Percentiles rank a stretch among this genome's conserved stretches.
Evolutionary conservation across 202 grass and related monocot species (phyloP).

Genomic region (Schoenoplectus tabernaemontani): DNA sequence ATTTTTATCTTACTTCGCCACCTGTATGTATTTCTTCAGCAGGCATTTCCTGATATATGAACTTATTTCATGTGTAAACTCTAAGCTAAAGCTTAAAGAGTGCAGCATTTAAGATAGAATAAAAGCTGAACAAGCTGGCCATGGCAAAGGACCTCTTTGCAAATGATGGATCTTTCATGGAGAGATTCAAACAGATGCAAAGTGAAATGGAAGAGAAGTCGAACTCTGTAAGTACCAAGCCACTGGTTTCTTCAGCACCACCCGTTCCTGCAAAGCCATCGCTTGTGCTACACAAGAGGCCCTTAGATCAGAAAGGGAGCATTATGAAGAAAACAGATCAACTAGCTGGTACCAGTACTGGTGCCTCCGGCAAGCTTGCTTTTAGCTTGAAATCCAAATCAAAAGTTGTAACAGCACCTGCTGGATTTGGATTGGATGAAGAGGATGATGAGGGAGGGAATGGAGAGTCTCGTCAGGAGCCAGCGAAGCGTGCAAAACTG

Average conservation of each 20-base stretch:
- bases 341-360: neutral
- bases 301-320: constrained; percentile 30
- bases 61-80: constrained; percentile 3
- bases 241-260: constrained; percentile 2
- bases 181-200: constrained; percentile 90
- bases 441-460: constrained; percentile 29
- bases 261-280: constrained; percentile 23
- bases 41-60: too few relatives aligned
- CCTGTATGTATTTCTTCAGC: too few relatives aligned
- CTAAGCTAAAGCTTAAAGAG: constrained; percentile 36
- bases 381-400: constrained; percentile 91
- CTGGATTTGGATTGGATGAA: constrained; percentile 51
- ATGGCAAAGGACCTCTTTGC: constrained; percentile 65
- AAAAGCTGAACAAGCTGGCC: constrained; percentile 9
- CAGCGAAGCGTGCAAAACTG: constrained; percentile 41
- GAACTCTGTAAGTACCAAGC: neutral
- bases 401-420: constrained; percentile 40
- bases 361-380: constrained; percentile 55
- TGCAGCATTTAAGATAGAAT: constrained; percentile 27
- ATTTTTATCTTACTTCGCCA: too few relatives aligned
- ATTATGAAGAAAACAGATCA: constrained; percentile 39
- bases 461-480: constrained; percentile 27
- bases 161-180: constrained; percentile 98
- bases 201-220: constrained; percentile 50
- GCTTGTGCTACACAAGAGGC: constrained; percentile 41